These are phyloP conservation scores for Aspergillus ruber DNA, from an alignment of 2,329 filamentous ascomycete genomes.

Conservation along the genomic window DNA sequence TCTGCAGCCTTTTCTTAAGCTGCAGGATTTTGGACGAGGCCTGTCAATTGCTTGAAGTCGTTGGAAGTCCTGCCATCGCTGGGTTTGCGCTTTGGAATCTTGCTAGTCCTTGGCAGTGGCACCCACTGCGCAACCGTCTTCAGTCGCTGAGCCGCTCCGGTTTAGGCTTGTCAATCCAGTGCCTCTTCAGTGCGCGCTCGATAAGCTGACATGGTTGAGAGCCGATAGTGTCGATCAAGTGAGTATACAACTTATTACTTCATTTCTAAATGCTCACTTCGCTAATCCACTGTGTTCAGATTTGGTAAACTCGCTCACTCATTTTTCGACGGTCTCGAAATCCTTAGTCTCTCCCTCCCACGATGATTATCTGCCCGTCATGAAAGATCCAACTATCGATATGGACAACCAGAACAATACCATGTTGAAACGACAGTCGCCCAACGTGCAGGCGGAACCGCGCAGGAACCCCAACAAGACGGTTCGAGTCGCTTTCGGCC, in stretches of 20 bases:
- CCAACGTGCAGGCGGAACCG: constrained; percentile 25
- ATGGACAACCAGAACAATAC: constrained; percentile 31
- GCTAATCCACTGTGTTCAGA: background rate
- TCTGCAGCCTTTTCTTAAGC: background rate
- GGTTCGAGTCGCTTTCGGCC: constrained; percentile 35
- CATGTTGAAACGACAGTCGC: constrained; percentile 16
- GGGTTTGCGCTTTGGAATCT: background rate
- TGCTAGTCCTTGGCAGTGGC: constrained; percentile 1
- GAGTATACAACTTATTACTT: background rate
- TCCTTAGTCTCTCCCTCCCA: constrained; percentile 12
- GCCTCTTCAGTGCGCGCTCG: constrained; percentile 9
- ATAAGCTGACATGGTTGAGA: constrained; percentile 8
- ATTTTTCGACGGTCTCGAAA: constrained; percentile 4
- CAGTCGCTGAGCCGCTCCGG: constrained; percentile 1
- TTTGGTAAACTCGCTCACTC: constrained; percentile 6
- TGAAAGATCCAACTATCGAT: constrained; percentile 30
- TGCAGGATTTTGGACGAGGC: background rate
- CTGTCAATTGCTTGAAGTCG: background rate
- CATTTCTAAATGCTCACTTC: background rate
- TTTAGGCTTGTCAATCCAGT: constrained; percentile 13
- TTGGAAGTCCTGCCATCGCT: background rate
- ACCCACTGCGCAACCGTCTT: constrained; percentile 2
- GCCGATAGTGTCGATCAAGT: background rate
- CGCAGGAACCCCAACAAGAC: constrained; percentile 27
- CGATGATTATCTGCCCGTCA: constrained; percentile 28